Percentiles rank a stretch among this genome's conserved stretches.
Conservation (phyloP, 2,329 filamentous ascomycete genomes). For the Colletotrichum spinosum region DNA sequence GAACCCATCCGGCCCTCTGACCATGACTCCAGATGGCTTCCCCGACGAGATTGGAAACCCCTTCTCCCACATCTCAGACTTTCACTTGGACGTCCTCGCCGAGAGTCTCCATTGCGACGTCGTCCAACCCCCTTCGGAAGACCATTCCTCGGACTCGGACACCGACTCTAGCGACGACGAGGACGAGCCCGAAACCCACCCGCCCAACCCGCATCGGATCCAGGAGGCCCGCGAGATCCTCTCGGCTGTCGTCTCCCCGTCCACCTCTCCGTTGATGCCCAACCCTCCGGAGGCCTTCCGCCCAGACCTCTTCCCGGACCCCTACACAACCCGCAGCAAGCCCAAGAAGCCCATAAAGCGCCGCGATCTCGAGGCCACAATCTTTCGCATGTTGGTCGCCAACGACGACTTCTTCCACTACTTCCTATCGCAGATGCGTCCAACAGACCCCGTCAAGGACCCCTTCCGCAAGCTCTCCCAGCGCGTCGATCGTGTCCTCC, state of each 20-base stretch:
- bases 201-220: constrained; percentile 51
- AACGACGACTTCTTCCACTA: constrained; percentile 67
- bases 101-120: constrained; percentile 63
- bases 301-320: constrained; percentile 56
- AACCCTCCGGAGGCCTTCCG: constrained; percentile 54
- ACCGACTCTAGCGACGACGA: constrained; percentile 39
- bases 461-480: constrained; percentile 61
- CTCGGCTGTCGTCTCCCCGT: constrained; percentile 49
- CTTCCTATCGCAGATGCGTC: constrained; percentile 59
- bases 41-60: constrained; percentile 60
- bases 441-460: constrained; percentile 57
- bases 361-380: constrained; percentile 61
- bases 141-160: constrained; percentile 41
- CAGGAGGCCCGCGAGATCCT: constrained; percentile 64
- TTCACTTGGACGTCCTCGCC: constrained; percentile 64
- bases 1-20: constrained; percentile 51
- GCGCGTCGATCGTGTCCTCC: constrained; percentile 60
- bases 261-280: constrained; percentile 41
- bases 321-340: constrained; percentile 37
- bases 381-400: constrained; percentile 65
- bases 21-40: constrained; percentile 56
- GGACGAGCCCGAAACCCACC: constrained; percentile 27
- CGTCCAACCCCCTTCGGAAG: constrained; percentile 40
- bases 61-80: constrained; percentile 60
- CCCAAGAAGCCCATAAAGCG: constrained; percentile 52